phyloP scores from a whole-genome alignment of 2,329 filamentous ascomycete species.

The Mycocentrospora acerina region DNA sequence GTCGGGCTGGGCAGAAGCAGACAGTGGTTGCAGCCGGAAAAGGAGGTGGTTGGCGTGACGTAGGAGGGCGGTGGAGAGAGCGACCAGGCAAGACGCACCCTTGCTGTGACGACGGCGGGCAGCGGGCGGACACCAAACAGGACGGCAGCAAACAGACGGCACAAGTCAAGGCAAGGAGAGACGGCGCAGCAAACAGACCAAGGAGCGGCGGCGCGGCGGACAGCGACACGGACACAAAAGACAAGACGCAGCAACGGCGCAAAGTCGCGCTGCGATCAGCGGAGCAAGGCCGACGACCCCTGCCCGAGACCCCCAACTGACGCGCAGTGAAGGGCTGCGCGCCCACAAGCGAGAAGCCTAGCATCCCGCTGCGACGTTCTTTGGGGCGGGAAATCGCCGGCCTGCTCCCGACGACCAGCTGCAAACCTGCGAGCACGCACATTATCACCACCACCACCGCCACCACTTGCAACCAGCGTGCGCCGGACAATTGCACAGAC shows the following conservation, averaged over 20 bases:
- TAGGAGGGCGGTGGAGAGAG: conserved; percentile 13
- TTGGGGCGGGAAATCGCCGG: conserved; percentile 9
- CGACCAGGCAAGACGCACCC: conserved; percentile 21
- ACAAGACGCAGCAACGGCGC: conserved; percentile 21
- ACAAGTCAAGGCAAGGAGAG: conserved; percentile 18
- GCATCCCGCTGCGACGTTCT: no score
- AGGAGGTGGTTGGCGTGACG: conserved; percentile 37
- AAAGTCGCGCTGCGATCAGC: conserved; percentile 10
- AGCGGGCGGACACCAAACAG: no score
- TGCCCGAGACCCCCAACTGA: conserved; percentile 5
- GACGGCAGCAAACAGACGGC: conserved; percentile 8
- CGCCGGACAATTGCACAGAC: not conserved
- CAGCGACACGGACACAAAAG: conserved; percentile 14
- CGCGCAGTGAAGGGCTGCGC: conserved; percentile 12
- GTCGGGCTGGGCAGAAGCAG: conserved; percentile 4
- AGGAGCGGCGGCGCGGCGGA: conserved; percentile 32
- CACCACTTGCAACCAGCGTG: conserved; percentile 11
- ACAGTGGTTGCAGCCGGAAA: conserved; percentile 6
- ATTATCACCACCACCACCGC: no score
- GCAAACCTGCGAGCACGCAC: conserved; percentile 10
- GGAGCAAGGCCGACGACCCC: conserved; percentile 20
- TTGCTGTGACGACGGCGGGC: conserved; percentile 10
- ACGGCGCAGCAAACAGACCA: conserved; percentile 17
- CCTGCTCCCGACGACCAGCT: conserved; percentile 16
- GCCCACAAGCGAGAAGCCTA: conserved; percentile 10